Percentiles rank a stretch among this genome's conserved stretches.
Evolutionary conservation across 164 flowering plant species (phyloP).

Genomic region (Piper betle): DNA sequence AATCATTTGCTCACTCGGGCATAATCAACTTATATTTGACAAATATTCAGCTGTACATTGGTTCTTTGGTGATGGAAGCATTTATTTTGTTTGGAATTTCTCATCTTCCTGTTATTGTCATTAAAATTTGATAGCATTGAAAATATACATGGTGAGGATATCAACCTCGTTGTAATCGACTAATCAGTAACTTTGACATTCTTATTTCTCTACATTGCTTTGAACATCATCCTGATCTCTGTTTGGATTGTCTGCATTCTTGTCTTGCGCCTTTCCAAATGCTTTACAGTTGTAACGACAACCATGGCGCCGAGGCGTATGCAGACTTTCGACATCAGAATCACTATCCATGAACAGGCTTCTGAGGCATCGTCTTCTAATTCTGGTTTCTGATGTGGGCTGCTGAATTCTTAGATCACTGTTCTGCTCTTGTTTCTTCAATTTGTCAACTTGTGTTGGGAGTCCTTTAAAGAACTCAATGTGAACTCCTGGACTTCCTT

Average conservation of each 20-base stretch:
- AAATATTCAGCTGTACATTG: too few relatives aligned
- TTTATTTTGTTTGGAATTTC: too few relatives aligned
- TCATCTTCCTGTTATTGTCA: not conserved
- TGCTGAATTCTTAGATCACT: constrained; percentile 31
- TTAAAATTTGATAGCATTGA: too few relatives aligned
- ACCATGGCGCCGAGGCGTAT: constrained; percentile 74
- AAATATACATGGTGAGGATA: not conserved
- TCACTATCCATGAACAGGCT: constrained; percentile 74
- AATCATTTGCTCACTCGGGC: too few relatives aligned
- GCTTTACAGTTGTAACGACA: constrained; percentile 28
- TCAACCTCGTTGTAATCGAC: not conserved
- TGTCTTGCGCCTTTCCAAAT: constrained; percentile 4
- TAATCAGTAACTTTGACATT: not conserved
- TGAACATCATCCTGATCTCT: not conserved
- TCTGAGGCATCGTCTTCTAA: constrained; percentile 65
- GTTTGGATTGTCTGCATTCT: constrained; percentile 5
- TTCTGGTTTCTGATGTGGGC: constrained; percentile 28
- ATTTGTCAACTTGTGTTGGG: constrained; percentile 3
- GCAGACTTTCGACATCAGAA: constrained; percentile 55
- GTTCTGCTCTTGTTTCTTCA: constrained; percentile 11
- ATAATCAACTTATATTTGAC: too few relatives aligned
- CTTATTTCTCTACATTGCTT: not conserved
- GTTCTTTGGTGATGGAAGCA: too few relatives aligned
- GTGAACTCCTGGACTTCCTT: constrained; percentile 57
- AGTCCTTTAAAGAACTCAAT: constrained; percentile 1